Evolutionary conservation across 2,329 filamentous ascomycete genomes (phyloP), one percentile per base, ranked within the genome.

Genomic region (Dothistroma pini): DNA sequence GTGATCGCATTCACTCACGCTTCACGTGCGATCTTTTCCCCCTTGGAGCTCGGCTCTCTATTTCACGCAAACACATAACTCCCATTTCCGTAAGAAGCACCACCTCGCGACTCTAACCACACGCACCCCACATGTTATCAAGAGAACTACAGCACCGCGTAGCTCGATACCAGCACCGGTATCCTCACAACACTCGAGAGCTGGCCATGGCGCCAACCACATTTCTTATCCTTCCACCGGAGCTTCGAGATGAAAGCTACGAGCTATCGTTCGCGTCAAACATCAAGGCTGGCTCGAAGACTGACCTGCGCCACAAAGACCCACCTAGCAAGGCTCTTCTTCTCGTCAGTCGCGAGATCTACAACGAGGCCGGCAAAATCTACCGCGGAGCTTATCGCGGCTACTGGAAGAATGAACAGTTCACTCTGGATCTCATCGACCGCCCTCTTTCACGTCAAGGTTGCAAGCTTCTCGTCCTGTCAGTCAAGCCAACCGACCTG

Each of bases 101-200:
- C 25, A 29, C 25, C 25, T 29, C 25, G 25, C 25, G 25, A 2
- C 25, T 6, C 25, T 6, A 6, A 29, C 2, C 6, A 29, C 25
- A 6, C 76, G 75, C 64, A 70, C 60, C 32, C 41, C 31, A 34
- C 34, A 38, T 16, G 9, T 11, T 38, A 10, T 38, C 34, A 2
- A 38, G 25, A 4, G 9, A 2, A 11, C 10, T 7, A 16, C 34
- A 16, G 2, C 34, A 38, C 9, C 14, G 14, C 34, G 14, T 38
- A 38, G 10, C 10, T 38, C 10, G 9, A 11, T 7, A 11, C 3
- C 7, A 22, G 14, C 49, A 22, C 49, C 21, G 29, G 25, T 6
- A 29, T 6, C 22, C 6, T n/a, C 49, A 31, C 52, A 54, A 8
- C 16, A 54, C 25, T 25, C 44, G 22, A 49, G 25, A 29, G 25